phyloP scores from a whole-genome alignment of 2,329 filamentous ascomycete species.

The Aspergillus melleus region DNA sequence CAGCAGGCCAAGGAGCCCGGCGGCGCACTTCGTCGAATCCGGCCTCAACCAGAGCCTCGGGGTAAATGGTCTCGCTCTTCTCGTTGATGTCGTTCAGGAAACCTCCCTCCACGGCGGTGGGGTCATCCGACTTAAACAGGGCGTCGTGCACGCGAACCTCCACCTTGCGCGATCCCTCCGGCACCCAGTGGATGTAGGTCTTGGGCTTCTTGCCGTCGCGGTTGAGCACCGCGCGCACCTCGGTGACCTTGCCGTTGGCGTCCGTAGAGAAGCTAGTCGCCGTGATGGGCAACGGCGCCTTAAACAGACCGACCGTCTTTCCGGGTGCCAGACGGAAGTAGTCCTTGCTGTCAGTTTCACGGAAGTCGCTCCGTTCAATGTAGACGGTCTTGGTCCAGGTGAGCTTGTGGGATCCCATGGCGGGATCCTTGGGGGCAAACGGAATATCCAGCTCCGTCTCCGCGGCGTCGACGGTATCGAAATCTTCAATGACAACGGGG shows the following conservation, averaged over 20 bases:
- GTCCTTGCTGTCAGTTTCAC: slow-evolving; percentile 62
- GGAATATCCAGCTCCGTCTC: slow-evolving; percentile 66
- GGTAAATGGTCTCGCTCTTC: slow-evolving; percentile 76
- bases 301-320: slow-evolving; percentile 71
- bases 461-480: slow-evolving; percentile 70
- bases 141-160: slow-evolving; percentile 78
- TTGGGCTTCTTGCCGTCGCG: slow-evolving; percentile 69
- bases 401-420: slow-evolving; percentile 53
- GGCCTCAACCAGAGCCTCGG: slow-evolving; percentile 75
- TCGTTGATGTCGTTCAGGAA: slow-evolving; percentile 85
- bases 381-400: slow-evolving; percentile 77
- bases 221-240: slow-evolving; percentile 68
- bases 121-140: slow-evolving; percentile 85
- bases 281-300: slow-evolving; percentile 68
- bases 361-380: slow-evolving; percentile 79
- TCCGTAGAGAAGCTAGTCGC: slow-evolving; percentile 70
- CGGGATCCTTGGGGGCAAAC: slow-evolving; percentile 75
- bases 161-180: slow-evolving; percentile 60
- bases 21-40: slow-evolving; percentile 76
- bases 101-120: slow-evolving; percentile 72
- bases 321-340: slow-evolving; percentile 78
- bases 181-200: slow-evolving; percentile 87
- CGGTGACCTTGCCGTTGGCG: slow-evolving; percentile 62
- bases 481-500: slow-evolving; percentile 76
- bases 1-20: slow-evolving; percentile 78